These are phyloP conservation scores for Scalesia atractyloides DNA, from an alignment of 129 eudicot genomes.

Conservation along the genomic window DNA sequence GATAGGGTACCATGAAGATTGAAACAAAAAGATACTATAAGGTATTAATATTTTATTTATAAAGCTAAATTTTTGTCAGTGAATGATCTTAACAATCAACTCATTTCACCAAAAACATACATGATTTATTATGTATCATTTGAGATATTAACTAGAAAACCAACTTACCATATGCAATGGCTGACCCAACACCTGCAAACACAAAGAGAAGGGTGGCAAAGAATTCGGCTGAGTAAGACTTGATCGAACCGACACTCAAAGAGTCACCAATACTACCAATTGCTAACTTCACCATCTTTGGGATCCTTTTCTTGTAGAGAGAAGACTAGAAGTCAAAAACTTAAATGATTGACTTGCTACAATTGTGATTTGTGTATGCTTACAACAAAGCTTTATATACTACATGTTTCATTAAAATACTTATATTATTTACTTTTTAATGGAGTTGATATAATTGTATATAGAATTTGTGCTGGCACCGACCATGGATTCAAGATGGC, in stretches of 20 bases:
- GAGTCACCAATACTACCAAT: conserved; percentile 56
- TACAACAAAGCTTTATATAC: conserved; percentile 40
- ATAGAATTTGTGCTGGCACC: conserved; percentile 38
- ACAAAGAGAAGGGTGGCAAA: conserved; percentile 59
- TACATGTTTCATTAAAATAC: background rate
- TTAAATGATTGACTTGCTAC: conserved; percentile 13
- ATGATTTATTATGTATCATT: background rate
- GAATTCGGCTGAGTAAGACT: conserved; percentile 51
- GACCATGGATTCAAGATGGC: conserved; percentile 39
- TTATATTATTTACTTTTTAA: background rate
- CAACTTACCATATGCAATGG: conserved; percentile 39
- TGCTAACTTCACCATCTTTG: conserved; percentile 55
- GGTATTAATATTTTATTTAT: too few relatives aligned
- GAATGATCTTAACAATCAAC: conserved; percentile 7
- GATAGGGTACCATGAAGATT: too few relatives aligned
- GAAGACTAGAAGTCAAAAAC: conserved; percentile 8
- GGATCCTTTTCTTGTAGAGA: background rate
- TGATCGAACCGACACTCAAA: conserved; percentile 41
- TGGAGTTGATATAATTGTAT: conserved; percentile 14
- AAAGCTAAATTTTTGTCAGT: too few relatives aligned
- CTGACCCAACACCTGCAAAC: conserved; percentile 59
- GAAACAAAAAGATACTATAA: too few relatives aligned
- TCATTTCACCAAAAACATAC: background rate
- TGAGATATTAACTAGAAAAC: background rate
- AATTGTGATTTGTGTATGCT: conserved; percentile 28